These are phyloP conservation scores for Clarireedia monteithiana DNA, from an alignment of 2,329 filamentous ascomycete species.

Conservation along the genomic window DNA sequence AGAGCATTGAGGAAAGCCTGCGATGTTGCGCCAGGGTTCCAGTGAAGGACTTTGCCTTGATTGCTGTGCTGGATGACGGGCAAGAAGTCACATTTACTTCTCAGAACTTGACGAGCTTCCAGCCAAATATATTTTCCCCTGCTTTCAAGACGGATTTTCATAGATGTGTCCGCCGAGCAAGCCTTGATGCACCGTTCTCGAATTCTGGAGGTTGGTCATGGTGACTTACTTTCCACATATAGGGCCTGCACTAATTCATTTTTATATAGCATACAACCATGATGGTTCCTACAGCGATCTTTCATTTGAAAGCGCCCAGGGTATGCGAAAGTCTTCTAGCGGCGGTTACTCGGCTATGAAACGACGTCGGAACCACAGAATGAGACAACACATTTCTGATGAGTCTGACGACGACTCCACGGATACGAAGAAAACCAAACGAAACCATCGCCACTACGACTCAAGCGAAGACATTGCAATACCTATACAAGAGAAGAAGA, in stretches of 20 bases:
- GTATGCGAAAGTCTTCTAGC: conserved; percentile 13
- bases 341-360: conserved; percentile 13
- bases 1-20: conserved; percentile 22
- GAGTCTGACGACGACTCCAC: conserved; percentile 20
- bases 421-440: conserved; percentile 16
- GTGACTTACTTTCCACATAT: not conserved
- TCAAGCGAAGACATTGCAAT: conserved; percentile 16
- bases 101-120: conserved; percentile 14
- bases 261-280: conserved; percentile 15
- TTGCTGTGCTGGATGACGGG: conserved; percentile 20
- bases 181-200: conserved; percentile 9
- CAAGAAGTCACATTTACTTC: conserved; percentile 21
- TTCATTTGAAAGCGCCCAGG: conserved; percentile 10
- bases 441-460: conserved; percentile 11
- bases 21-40: conserved; percentile 19
- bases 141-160: conserved; percentile 14
- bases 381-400: conserved; percentile 13
- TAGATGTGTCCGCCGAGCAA: conserved; percentile 8
- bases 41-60: conserved; percentile 22
- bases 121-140: conserved; percentile 16
- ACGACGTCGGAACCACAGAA: conserved; percentile 11
- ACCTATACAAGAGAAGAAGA: conserved; percentile 17
- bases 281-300: conserved; percentile 17
- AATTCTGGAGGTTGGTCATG: conserved; percentile 2
- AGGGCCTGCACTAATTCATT: not conserved